A percentile compares a stretch with the other conserved stretches of the same genome.
Evolutionary conservation across 2,329 filamentous ascomycete genomes (phyloP).

Genomic region (Ustulina deusta): DNA sequence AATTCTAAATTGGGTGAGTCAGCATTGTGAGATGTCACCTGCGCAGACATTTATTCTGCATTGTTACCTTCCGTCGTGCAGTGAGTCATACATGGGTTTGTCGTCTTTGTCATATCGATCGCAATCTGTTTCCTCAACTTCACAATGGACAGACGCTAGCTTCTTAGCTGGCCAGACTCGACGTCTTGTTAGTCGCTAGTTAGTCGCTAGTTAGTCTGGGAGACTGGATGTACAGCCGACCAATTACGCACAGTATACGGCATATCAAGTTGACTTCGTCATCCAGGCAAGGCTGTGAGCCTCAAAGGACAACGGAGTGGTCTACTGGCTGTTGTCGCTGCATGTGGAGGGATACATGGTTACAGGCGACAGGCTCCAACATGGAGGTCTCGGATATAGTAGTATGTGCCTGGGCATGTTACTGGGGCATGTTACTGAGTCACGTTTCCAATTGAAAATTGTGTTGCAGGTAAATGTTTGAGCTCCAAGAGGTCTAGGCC

Average conservation of each 20-base stretch:
- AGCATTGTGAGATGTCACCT: background rate
- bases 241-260: conserved; percentile 6
- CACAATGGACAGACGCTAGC: conserved; percentile 16
- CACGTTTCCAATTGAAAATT: background rate
- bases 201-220: background rate
- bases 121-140: conserved; percentile 44
- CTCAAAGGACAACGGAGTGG: background rate
- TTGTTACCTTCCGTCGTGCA: background rate
- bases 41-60: background rate
- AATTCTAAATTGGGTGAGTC: background rate
- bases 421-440: background rate
- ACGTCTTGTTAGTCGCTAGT: background rate
- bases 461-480: conserved; percentile 1
- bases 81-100: conserved; percentile 27
- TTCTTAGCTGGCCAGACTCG: conserved; percentile 11
- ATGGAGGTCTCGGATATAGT: no score
- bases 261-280: conserved; percentile 1
- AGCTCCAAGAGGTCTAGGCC: conserved; percentile 16
- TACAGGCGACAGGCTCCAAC: background rate
- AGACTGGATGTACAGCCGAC: background rate
- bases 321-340: background rate
- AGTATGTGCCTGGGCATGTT: no score
- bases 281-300: conserved; percentile 22
- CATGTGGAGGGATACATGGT: background rate
- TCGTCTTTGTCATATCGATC: conserved; percentile 44